These are phyloP conservation scores for Eutrema japonicum DNA, from an alignment of 345 rosid species.

Conservation along the genomic window DNA sequence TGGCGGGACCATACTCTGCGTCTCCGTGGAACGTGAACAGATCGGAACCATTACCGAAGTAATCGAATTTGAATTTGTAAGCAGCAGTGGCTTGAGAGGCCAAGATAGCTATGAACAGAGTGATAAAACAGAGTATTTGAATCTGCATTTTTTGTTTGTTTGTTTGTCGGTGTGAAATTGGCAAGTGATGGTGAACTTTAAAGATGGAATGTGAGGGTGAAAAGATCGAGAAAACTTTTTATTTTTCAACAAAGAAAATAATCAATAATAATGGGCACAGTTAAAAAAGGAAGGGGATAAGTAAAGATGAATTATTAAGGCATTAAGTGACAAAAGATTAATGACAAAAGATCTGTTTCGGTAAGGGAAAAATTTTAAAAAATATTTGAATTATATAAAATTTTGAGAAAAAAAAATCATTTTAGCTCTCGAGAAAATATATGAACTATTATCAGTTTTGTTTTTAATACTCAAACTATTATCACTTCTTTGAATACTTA, in stretches of 20 bases:
- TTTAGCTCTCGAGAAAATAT: too few relatives aligned
- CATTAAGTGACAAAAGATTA: too few relatives aligned
- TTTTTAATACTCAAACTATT: too few relatives aligned
- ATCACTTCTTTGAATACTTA: too few relatives aligned
- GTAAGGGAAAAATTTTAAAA: too few relatives aligned
- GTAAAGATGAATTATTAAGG: too few relatives aligned
- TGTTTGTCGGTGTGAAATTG: background rate
- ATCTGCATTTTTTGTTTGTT: slow-evolving; percentile 19
- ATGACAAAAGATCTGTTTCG: too few relatives aligned
- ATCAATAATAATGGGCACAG: too few relatives aligned
- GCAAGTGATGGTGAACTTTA: slow-evolving; percentile 23
- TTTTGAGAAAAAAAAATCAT: too few relatives aligned
- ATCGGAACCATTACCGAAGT: slow-evolving; percentile 35
- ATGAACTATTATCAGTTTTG: too few relatives aligned
- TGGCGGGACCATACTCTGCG: slow-evolving; percentile 22
- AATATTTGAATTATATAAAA: too few relatives aligned
- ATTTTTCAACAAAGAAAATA: background rate
- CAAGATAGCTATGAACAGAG: slow-evolving; percentile 19
- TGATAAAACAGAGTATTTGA: slow-evolving; percentile 24
- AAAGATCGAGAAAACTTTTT: slow-evolving; percentile 2
- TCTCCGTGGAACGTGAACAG: slow-evolving; percentile 31
- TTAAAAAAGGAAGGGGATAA: too few relatives aligned
- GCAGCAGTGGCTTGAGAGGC: slow-evolving; percentile 26
- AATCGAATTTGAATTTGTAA: slow-evolving; percentile 33
- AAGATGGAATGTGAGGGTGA: slow-evolving; percentile 26